phyloP scores from a whole-genome alignment of 2,329 filamentous ascomycete genomes.

The Balansia obtecta region DNA sequence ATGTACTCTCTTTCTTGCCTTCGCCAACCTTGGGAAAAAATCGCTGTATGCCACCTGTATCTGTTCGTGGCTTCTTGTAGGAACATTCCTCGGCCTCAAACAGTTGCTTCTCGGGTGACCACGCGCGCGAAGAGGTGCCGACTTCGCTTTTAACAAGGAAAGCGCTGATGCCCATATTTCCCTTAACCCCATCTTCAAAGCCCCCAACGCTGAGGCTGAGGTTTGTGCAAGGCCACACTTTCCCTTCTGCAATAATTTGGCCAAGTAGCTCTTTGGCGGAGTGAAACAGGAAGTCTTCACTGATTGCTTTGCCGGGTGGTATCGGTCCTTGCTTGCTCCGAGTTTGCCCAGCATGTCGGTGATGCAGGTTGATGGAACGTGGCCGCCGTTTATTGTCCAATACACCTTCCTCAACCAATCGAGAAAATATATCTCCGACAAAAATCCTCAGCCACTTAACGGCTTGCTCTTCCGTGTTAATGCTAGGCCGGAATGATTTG shows the following conservation, averaged over 20 bases:
- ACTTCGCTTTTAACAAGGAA: slow-evolving; percentile 73
- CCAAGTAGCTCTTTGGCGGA: slow-evolving; percentile 64
- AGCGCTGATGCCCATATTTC: slow-evolving; percentile 74
- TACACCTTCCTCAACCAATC: slow-evolving; percentile 82
- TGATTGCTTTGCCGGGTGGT: slow-evolving; percentile 59
- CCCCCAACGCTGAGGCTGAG: slow-evolving; percentile 80
- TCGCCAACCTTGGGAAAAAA: slow-evolving; percentile 37
- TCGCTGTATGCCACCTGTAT: slow-evolving; percentile 39
- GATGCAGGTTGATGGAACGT: slow-evolving; percentile 73
- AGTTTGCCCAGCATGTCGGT: slow-evolving; percentile 60
- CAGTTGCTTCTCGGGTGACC: slow-evolving; percentile 6
- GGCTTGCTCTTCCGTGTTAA: slow-evolving; percentile 67
- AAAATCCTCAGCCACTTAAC: slow-evolving; percentile 84
- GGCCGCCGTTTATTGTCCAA: slow-evolving; percentile 78
- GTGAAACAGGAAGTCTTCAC: slow-evolving; percentile 60
- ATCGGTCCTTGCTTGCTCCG: slow-evolving; percentile 68
- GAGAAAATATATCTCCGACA: slow-evolving; percentile 76
- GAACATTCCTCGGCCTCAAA: slow-evolving; percentile 7
- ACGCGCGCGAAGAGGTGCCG: slow-evolving; percentile 28
- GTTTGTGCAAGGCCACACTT: slow-evolving; percentile 84
- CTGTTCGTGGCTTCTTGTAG: slow-evolving; percentile 23
- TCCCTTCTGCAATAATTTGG: slow-evolving; percentile 66
- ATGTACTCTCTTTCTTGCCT: neutral
- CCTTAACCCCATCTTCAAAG: slow-evolving; percentile 76
- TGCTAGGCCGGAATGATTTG: slow-evolving; percentile 82